Base-by-base conservation (phyloP, 805 yeast genomes). In the Hanseniaspora lachancei region DNA sequence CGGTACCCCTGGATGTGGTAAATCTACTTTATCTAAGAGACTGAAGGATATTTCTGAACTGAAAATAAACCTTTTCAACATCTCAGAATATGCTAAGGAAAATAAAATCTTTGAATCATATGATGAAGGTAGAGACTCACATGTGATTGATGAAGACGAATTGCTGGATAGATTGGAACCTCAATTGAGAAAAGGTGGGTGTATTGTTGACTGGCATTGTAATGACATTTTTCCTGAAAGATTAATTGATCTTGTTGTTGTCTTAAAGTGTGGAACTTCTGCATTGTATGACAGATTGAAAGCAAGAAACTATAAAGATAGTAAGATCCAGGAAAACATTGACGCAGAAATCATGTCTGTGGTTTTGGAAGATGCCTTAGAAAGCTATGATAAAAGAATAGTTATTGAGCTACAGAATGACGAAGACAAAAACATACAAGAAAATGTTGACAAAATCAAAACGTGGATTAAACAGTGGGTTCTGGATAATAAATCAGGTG, bases 301-400 rank as follows among this genome's bases (percentile, higher is more conserved):
- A 58, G 77, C 78, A 58, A 77, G 98, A 67, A 84, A 82, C 7
- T 93, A 93, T 66, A 80, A 83, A 55, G 84, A 86, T 58, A 75
- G 77, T 58, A 93, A 93, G 70, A 79, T 93, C 60, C 84, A 82
- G 57, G 99, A 93, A 64, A 93, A 93, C 66, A 71, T 93, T 47
- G 98, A 93, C 68, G 95, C 95, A 58, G 99, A 93, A 70, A 93
- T 93, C 60, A 93, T 93, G 97, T 91, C 89, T 61, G 86, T 91
- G 15, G 78, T 93, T 16, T 69, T 81, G 47, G 84, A 83, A 60
- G 98, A 93, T 61, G 98, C 97, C 0, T 73, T 77, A 57, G 96
- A 88, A 36, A 77, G 83, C 42, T 93, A 88, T 64, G 84, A 76
- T 35, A 81, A 81, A 46, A 86, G 84, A 60, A 81, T 89, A 32